Percentiles rank a stretch among this genome's conserved stretches.
phyloP scores from a whole-genome alignment of 139 green algal species.

The Coelastrella sp. region DNA sequence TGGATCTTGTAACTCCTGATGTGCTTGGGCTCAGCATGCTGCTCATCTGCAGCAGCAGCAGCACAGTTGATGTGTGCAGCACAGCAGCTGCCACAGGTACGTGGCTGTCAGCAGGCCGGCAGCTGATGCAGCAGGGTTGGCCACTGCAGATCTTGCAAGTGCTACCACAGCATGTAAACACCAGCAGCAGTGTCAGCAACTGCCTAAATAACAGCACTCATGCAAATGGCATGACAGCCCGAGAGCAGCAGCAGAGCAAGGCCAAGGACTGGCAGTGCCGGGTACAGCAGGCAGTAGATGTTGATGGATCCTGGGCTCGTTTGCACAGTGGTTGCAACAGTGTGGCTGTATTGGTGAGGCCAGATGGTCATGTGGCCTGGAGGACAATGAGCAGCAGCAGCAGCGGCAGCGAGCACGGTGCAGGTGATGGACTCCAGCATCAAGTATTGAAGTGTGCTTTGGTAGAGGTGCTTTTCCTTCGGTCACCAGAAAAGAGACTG shows the following conservation, averaged over 20 bases:
- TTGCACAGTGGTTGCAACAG: background rate
- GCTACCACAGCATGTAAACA: background rate
- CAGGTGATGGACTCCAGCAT: too few relatives aligned
- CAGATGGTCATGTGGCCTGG: slow-evolving; percentile 88
- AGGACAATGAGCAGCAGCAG: background rate
- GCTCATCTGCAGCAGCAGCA: slow-evolving; percentile 13
- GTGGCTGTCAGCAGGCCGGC: slow-evolving; percentile 37
- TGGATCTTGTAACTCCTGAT: slow-evolving; percentile 14
- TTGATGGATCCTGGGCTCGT: slow-evolving; percentile 29
- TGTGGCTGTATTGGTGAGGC: slow-evolving; percentile 76
- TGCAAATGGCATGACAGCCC: background rate
- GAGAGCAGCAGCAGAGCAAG: background rate
- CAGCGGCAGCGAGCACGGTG: too few relatives aligned
- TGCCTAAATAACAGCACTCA: background rate
- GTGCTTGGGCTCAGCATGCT: background rate
- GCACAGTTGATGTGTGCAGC: background rate
- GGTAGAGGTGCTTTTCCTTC: too few relatives aligned
- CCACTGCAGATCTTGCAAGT: slow-evolving; percentile 39
- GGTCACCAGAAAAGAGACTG: too few relatives aligned
- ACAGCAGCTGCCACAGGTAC: background rate
- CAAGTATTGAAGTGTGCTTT: too few relatives aligned
- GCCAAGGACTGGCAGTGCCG: background rate
- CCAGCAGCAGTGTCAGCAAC: slow-evolving; percentile 7
- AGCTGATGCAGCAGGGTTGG: slow-evolving; percentile 31
- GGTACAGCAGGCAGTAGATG: slow-evolving; percentile 10